Evolutionary conservation across 1,139 yeast species (phyloP), one percentile per base, ranked within the genome.

Genomic region (Candida pseudocylindracea): DNA sequence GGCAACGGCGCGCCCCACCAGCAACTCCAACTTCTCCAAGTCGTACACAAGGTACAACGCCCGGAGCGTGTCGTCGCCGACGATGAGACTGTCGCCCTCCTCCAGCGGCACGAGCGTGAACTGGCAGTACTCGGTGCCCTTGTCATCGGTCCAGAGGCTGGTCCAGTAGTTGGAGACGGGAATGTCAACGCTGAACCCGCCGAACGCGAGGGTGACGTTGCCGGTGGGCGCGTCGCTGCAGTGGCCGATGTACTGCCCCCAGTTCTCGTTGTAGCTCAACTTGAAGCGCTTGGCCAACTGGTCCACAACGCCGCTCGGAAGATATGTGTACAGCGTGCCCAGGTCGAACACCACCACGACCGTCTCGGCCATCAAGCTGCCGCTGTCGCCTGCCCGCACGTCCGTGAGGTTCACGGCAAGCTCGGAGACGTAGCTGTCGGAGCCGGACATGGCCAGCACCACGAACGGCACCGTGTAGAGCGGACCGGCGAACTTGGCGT

Each of bases 1-100:
- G 20, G 20, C 20, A 4, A 15, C 20, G 20, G 20, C 20, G 4
- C 20, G 79, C 2, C 91, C 94, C 34, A 83, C 37, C 1, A 74
- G 71, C 26, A 81, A 57, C 44, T 71, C 68, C 34, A 55, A 51
- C 38, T 63, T 66, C 27, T 75, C 83, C 39, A 80, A 54, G 49
- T 83, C 91, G 43, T 67, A 80, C 30, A 80, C 93, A 35, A 72
- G 67, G 46, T 81, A 81, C 8, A 79, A 83, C 33, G 67, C 59
- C 37, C 80, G 62, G 43, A 83, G 53, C 51, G 80, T 71, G 27
- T 72, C 64, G 49, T 79, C 93, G 31, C 94, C 94, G 6, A 15
- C 6, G 20, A 15, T 15, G 6, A 15, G 20, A 15, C 20, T 15
- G 20, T 15, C 20, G 20, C 6, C 20, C 4, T 15, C 4, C 4